Evolutionary conservation across 768 basidiomycete genomes (phyloP).

Genomic region (Multifurca ochricompacta): DNA sequence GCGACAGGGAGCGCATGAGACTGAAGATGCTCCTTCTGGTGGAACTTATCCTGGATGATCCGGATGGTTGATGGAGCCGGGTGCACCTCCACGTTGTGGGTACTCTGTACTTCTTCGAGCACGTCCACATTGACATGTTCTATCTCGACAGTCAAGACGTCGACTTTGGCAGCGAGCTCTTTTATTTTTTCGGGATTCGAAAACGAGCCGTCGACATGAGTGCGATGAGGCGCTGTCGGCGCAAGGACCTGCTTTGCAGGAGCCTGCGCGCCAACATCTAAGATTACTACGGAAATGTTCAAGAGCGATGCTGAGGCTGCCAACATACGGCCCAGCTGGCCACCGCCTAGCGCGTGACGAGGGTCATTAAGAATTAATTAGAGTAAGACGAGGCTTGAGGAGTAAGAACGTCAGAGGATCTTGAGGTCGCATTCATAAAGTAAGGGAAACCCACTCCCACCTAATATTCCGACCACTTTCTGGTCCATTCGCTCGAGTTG

Average conservation of each 20-base stretch:
- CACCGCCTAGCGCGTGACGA: constrained; percentile 58
- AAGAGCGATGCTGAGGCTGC: constrained; percentile 83
- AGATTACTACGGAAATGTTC: constrained; percentile 73
- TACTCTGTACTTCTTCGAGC: constrained; percentile 51
- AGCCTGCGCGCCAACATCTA: constrained; percentile 70
- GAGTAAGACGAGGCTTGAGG: background rate
- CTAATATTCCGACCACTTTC: constrained; percentile 32
- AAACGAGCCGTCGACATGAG: constrained; percentile 87
- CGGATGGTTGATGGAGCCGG: constrained; percentile 78
- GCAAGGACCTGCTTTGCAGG: constrained; percentile 88
- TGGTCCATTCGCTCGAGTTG: constrained; percentile 23
- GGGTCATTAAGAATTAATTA: background rate
- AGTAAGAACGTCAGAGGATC: background rate
- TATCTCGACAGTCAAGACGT: constrained; percentile 91
- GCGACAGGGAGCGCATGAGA: constrained; percentile 45
- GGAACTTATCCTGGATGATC: constrained; percentile 73
- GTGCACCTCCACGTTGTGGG: constrained; percentile 37
- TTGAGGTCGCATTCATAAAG: background rate
- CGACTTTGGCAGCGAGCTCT: constrained; percentile 70
- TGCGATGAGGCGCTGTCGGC: constrained; percentile 38
- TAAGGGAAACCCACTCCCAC: constrained; percentile 29
- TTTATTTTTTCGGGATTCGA: constrained; percentile 69
- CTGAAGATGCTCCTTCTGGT: constrained; percentile 53
- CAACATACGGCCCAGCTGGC: constrained; percentile 97
- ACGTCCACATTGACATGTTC: constrained; percentile 86